Conservation (phyloP, 1,284 basidiomycete species). For the Trametes sp. region DNA sequence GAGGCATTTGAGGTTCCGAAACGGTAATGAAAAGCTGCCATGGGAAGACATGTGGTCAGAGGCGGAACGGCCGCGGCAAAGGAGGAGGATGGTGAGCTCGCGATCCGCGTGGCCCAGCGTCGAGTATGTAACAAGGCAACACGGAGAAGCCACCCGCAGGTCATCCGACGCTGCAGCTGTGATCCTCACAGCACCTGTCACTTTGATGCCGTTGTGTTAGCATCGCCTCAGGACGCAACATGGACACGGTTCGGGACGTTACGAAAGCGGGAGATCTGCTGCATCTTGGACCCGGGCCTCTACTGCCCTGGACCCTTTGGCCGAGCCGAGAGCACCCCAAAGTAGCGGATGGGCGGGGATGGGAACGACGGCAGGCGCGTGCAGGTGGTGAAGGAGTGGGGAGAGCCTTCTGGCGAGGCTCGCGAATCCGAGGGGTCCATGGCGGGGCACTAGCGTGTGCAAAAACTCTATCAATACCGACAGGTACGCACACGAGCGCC, state of each 20-base stretch:
- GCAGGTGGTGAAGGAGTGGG: slow-evolving; percentile 8
- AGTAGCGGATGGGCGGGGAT: neutral
- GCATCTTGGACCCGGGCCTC: neutral
- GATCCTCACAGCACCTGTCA: slow-evolving; percentile 3
- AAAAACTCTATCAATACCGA: slow-evolving; percentile 14
- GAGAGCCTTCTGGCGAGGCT: neutral
- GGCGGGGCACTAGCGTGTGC: slow-evolving; percentile 6
- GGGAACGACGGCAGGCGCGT: neutral
- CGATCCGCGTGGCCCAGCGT: neutral
- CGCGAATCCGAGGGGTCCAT: slow-evolving; percentile 17
- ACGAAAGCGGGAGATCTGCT: slow-evolving; percentile 1
- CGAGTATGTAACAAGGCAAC: slow-evolving; percentile 9
- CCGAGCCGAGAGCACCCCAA: neutral
- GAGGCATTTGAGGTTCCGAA: slow-evolving; percentile 9
- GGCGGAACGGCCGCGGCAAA: neutral
- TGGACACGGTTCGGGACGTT: neutral
- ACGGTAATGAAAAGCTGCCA: slow-evolving; percentile 21
- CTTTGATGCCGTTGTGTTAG: slow-evolving; percentile 3
- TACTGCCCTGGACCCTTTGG: neutral
- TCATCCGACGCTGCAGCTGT: neutral
- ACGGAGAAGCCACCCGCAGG: neutral
- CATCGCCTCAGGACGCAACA: neutral
- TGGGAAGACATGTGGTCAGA: slow-evolving; percentile 7
- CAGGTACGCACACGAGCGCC: slow-evolving; percentile 9
- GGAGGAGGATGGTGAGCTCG: neutral